These are phyloP conservation scores for Adansonia madagascariensis DNA, from an alignment of 441 rosid species.

Conservation along the genomic window DNA sequence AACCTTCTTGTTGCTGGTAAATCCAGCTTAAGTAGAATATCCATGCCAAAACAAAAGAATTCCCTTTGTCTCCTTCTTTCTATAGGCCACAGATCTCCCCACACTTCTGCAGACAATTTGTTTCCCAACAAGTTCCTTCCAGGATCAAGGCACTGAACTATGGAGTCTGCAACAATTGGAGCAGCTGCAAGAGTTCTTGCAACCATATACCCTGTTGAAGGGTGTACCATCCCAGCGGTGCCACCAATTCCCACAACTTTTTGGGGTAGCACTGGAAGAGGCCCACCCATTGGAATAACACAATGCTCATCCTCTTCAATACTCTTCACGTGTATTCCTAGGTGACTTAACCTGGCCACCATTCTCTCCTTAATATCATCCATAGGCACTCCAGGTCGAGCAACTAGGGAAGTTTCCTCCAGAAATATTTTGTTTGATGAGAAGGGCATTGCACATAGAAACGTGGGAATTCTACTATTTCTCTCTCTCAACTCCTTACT, in stretches of 20 bases:
- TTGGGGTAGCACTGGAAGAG: constrained; percentile 91
- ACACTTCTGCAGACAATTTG: constrained; percentile 70
- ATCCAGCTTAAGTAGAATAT: constrained; percentile 81
- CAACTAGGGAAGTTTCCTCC: constrained; percentile 90
- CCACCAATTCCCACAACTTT: constrained; percentile 93
- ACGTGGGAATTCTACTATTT: constrained; percentile 78
- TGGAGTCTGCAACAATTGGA: constrained; percentile 78
- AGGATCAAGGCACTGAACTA: constrained; percentile 69
- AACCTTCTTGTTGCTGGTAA: constrained; percentile 80
- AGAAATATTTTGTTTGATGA: constrained; percentile 75
- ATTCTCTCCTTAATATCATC: constrained; percentile 90
- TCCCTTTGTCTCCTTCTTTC: constrained; percentile 90
- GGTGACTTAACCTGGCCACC: constrained; percentile 86
- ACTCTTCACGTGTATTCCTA: constrained; percentile 78
- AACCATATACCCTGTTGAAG: constrained; percentile 97
- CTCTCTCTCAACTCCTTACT: constrained; percentile 51
- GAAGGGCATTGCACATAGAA: constrained; percentile 92
- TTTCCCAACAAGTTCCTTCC: constrained; percentile 48
- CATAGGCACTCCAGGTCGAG: constrained; percentile 78
- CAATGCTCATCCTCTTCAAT: constrained; percentile 93
- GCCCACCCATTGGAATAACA: constrained; percentile 93
- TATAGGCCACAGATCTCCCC: constrained; percentile 95
- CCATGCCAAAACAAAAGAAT: constrained; percentile 99
- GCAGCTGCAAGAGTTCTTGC: constrained; percentile 99
- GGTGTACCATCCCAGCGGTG: constrained; percentile 97